A percentile compares a stretch with the other conserved stretches of the same genome.
phyloP scores from a whole-genome alignment of 371 early-diverging fungal species.

The Sporodiniella umbellata region DNA sequence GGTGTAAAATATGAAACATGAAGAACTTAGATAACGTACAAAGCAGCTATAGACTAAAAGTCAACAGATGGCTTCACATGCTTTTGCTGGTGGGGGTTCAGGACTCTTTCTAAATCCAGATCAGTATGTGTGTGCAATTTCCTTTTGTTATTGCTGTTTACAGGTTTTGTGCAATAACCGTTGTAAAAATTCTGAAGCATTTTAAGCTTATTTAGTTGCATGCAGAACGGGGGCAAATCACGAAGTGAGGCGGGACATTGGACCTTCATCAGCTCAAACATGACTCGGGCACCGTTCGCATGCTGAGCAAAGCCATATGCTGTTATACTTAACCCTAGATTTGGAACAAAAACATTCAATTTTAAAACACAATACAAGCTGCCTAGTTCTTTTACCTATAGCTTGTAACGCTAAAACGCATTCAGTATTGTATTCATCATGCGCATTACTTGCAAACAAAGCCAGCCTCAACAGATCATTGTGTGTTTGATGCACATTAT shows the following conservation, averaged over 20 bases:
- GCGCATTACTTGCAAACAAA: slow-evolving; percentile 12
- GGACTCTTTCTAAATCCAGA: slow-evolving; percentile 3
- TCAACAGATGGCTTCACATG: background rate
- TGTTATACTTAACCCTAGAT: slow-evolving; percentile 13
- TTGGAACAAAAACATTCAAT: slow-evolving; percentile 7
- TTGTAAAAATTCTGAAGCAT: slow-evolving; percentile 12
- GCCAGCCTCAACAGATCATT: slow-evolving; percentile 12
- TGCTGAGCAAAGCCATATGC: slow-evolving; percentile 15
- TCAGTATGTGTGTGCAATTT: slow-evolving; percentile 1
- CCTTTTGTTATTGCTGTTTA: slow-evolving; percentile 7
- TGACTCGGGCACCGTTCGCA: slow-evolving; percentile 9
- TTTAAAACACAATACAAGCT: slow-evolving; percentile 8
- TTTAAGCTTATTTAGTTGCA: slow-evolving; percentile 10
- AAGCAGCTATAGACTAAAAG: slow-evolving; percentile 4
- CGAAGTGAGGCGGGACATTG: slow-evolving; percentile 8
- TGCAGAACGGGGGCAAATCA: slow-evolving; percentile 7
- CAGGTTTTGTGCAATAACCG: slow-evolving; percentile 1
- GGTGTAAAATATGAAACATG: slow-evolving; percentile 2
- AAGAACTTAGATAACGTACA: slow-evolving; percentile 1
- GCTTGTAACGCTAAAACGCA: slow-evolving; percentile 13
- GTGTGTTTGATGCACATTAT: slow-evolving; percentile 12
- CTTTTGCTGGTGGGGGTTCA: background rate
- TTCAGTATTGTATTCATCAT: slow-evolving; percentile 10
- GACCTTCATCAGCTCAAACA: slow-evolving; percentile 18
- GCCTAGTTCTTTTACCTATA: slow-evolving; percentile 14